phyloP scores from a whole-genome alignment of 2,329 filamentous ascomycete genomes.

The Diaporthe sp. region DNA sequence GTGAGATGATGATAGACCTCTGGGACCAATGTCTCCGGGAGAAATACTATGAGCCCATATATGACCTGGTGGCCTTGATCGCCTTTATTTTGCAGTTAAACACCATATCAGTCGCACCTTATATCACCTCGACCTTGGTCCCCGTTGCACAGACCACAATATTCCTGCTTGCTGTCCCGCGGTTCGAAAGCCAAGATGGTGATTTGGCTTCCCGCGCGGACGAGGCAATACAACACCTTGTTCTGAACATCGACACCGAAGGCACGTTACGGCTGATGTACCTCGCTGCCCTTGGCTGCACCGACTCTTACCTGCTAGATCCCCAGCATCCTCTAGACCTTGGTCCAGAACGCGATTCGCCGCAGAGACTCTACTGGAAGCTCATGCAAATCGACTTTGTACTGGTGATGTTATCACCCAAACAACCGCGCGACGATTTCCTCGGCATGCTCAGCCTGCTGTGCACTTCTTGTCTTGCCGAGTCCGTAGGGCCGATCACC shows the following conservation, averaged over 20 bases:
- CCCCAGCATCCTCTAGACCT: slow-evolving; percentile 32
- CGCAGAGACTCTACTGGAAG: slow-evolving; percentile 70
- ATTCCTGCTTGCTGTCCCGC: slow-evolving; percentile 66
- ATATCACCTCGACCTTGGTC: slow-evolving; percentile 67
- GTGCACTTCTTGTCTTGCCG: slow-evolving; percentile 70
- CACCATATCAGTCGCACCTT: slow-evolving; percentile 66
- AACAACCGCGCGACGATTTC: slow-evolving; percentile 73
- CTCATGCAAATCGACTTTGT: slow-evolving; percentile 74
- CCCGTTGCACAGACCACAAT: slow-evolving; percentile 69
- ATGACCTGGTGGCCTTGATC: slow-evolving; percentile 72
- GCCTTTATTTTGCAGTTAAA: slow-evolving; percentile 72
- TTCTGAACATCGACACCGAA: slow-evolving; percentile 68
- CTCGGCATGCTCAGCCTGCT: slow-evolving; percentile 73
- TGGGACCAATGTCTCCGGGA: slow-evolving; percentile 77
- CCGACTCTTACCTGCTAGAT: slow-evolving; percentile 33
- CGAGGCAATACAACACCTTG: slow-evolving; percentile 55
- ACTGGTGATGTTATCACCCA: slow-evolving; percentile 73
- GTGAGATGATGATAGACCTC: slow-evolving; percentile 70
- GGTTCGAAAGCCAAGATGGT: slow-evolving; percentile 61
- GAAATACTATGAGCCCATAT: slow-evolving; percentile 70
- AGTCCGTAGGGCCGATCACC: slow-evolving; percentile 74
- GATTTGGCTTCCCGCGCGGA: slow-evolving; percentile 57
- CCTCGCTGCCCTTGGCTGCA: slow-evolving; percentile 69
- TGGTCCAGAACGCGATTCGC: slow-evolving; percentile 38
- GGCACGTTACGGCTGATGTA: slow-evolving; percentile 75